Evolutionary conservation across 2,329 filamentous ascomycete genomes (phyloP).

Genomic region (Trichoderma lentiforme): DNA sequence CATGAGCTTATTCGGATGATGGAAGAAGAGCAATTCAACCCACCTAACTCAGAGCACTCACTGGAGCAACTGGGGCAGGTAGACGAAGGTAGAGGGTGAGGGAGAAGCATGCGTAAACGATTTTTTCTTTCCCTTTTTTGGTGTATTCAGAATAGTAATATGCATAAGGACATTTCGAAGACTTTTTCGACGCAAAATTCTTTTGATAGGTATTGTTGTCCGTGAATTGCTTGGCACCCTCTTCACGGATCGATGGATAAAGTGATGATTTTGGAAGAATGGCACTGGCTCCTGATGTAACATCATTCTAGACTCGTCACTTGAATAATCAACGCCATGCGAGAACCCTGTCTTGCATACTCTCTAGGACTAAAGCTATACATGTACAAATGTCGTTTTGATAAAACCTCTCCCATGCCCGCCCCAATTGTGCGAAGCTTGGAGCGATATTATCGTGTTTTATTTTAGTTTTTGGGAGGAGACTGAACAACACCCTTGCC

Average conservation of each 20-base stretch:
- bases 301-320: constrained; percentile 42
- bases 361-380: constrained; percentile 35
- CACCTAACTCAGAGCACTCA: constrained; percentile 22
- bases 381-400: constrained; percentile 31
- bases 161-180: not conserved
- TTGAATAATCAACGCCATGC: constrained; percentile 30
- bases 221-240: not conserved
- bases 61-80: constrained; percentile 46
- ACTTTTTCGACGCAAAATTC: not conserved
- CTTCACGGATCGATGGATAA: not conserved
- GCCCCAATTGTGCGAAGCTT: constrained; percentile 37
- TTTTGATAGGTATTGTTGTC: not conserved
- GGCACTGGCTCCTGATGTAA: not conserved
- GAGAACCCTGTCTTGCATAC: constrained; percentile 30
- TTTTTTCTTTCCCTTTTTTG: not conserved
- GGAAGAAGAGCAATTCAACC: constrained; percentile 56
- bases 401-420: constrained; percentile 31
- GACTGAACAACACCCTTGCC: constrained; percentile 79
- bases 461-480: constrained; percentile 50
- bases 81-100: constrained; percentile 46
- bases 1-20: constrained; percentile 67
- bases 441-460: constrained; percentile 25
- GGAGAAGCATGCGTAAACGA: not conserved
- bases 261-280: not conserved
- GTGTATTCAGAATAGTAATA: not conserved